Evolutionary conservation across 1,284 basidiomycete species (phyloP).

Genomic region (Tilletia setariae): DNA sequence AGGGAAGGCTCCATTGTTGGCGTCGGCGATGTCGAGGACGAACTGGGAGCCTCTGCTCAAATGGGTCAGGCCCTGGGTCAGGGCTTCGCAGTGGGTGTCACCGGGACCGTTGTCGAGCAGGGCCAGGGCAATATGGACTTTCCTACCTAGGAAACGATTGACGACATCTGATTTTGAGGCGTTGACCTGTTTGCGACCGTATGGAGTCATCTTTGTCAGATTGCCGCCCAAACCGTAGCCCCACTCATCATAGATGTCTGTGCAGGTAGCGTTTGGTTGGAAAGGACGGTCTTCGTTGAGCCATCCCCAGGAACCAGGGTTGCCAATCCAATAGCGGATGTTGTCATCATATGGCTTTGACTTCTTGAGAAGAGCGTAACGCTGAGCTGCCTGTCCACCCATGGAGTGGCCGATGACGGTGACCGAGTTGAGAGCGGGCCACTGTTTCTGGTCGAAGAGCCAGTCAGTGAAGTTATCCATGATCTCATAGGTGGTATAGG

Average conservation of each 20-base stretch:
- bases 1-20: constrained; percentile 26
- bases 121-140: constrained; percentile 41
- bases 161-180: constrained; percentile 26
- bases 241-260: constrained; percentile 29
- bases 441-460: constrained; percentile 39
- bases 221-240: constrained; percentile 36
- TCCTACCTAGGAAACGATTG: constrained; percentile 30
- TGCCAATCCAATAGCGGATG: constrained; percentile 41
- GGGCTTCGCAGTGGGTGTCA: constrained; percentile 41
- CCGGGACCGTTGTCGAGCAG: constrained; percentile 47
- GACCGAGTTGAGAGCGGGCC: constrained; percentile 36
- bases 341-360: constrained; percentile 26
- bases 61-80: constrained; percentile 42
- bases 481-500: constrained; percentile 34
- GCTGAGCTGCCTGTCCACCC: constrained; percentile 44
- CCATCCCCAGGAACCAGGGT: constrained; percentile 47
- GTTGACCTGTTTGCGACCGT: constrained; percentile 35
- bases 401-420: constrained; percentile 46
- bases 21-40: constrained; percentile 25
- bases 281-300: constrained; percentile 27
- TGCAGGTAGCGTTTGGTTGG: constrained; percentile 23
- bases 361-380: constrained; percentile 37
- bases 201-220: constrained; percentile 27
- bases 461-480: constrained; percentile 38
- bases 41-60: constrained; percentile 40